Base-by-base conservation (phyloP, 2,329 filamentous ascomycete genomes). In the Trichoderma sp. region DNA sequence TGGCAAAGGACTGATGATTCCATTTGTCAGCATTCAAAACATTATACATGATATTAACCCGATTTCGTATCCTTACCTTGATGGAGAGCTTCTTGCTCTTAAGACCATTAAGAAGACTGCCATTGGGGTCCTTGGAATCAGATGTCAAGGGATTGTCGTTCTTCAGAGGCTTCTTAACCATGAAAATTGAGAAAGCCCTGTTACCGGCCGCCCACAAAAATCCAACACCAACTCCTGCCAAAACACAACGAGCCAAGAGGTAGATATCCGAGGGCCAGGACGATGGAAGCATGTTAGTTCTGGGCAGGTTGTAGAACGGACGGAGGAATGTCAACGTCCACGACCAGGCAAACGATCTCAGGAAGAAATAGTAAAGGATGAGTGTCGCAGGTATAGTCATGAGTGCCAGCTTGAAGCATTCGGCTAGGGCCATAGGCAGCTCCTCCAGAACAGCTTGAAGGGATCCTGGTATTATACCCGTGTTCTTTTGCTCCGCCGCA, bases 81-180 rank as follows among this genome's bases (percentile, higher is more conserved):
- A 94, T 91, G 11, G 94, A 88, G 9, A 94, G 88, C 83, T 96
- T 97, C 85, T 95, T 97, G 78, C 93, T 93, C 82, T 92, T 95
- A 63, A 98, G 84, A 0, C 96, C 96, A 75, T 92, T 95, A 66
- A 98, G 83, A 33, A 98, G 87, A 81, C 94, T 98, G 45, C 95
- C 95, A 80, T 98, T 98, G 1, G 96, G 94, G 83, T 98, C 95
- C 81, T 94, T 97, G 18, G 95, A 94, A 78, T 96, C 94, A 21
- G 90, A 89, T 0, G 95, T 98, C 74, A 98, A 89, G 4, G 95
- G 95, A 80, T 92, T 90, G n/a, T 90, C 92, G 78, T 94, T 94
- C 86, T 97, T 98, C 72, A 97, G 82, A 0, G 96, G 96, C 79
- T 93, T 91, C 82, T 93, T 92, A 31, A 92, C 91, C 81, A 98